Evolutionary conservation across 1,139 yeast genomes (phyloP), one percentile per base, ranked within the genome.

Genomic region (Scheffersomyces quercinus): DNA sequence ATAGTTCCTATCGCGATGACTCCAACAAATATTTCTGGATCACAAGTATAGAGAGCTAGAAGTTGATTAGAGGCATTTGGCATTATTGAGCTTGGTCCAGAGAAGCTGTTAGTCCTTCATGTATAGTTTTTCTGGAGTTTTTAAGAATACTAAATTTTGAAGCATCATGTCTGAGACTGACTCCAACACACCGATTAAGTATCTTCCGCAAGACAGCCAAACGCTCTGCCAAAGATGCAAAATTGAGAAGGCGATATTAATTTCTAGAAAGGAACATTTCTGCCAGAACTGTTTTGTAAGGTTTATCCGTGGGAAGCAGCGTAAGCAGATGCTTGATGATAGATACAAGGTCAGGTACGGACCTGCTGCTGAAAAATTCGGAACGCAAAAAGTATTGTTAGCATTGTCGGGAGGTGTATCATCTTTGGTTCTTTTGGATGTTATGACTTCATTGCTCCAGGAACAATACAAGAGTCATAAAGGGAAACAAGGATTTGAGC

Each of bases 301-400:
- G 47, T 90, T 88, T 55, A 73, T 90, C 31, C 75, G 86, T 48
- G 84, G 89, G 26, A 90, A 89, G 59, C 91, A 88, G 62, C 73
- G 96, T 49, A 86, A 85, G 58, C 85, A 77, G 57, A 82, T 91
- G 88, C 70, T 68, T 34, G 77, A 75, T 51, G 91, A 86, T 26
- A 78, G 73, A 43, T 88, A 78, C 65, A 86, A 87, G 56, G 90
- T 85, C 28, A 79, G 82, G 54, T 88, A 79, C 49, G 75, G 75
- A 3, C 54, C 53, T 5, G 56, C 58, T 11, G 62, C 58, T 3
- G 70, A 64, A 32, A 53, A 51, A 14, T 43, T 56, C 36, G 68
- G 71, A 1, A 40, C 55, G 0, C 77, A 79, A 15, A 73, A 65
- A 36, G 73, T 85, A 0, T 56, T 88, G 32, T 60, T 88, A 2